Base-by-base conservation (phyloP, 805 yeast genomes). In the Zygoascus ofunaensis region DNA sequence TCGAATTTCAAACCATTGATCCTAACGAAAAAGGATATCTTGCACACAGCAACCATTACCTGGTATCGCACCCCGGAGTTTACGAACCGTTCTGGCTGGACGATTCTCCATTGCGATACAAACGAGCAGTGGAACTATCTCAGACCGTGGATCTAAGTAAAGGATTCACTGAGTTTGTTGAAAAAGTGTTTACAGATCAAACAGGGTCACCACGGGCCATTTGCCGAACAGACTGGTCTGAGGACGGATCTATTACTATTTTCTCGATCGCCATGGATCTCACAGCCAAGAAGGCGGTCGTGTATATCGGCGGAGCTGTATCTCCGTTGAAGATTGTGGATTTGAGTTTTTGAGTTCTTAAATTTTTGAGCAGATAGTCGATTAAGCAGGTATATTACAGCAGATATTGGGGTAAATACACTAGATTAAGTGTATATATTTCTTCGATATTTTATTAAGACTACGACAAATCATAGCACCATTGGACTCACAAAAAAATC, bases 261-360 rank as follows among this genome's bases (percentile, higher is more conserved):
- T 57, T 57, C 47, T 51, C 55, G 22, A 57, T 57, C 22, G 52
- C 52, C 34, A 57, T 57, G 60, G 57, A 57, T 37, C 44, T 57
- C 34, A 47, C 41, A 14, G 44, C 38, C n/a, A n/a, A n/a, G n/a
- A n/a, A n/a, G n/a, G n/a, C n/a, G n/a, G n/a, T n/a, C n/a, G n/a
- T n/a, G n/a, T n/a, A n/a, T n/a, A n/a, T n/a, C n/a, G n/a, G n/a
- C n/a, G n/a, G n/a, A n/a, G n/a, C n/a, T n/a, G n/a, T n/a, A n/a
- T n/a, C n/a, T n/a, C n/a, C n/a, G n/a, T n/a, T n/a, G n/a, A n/a
- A n/a, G n/a, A n/a, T n/a, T n/a, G n/a, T n/a, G n/a, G n/a, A n/a
- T n/a, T n/a, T n/a, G n/a, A n/a, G n/a, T n/a, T n/a, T n/a, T n/a
- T n/a, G n/a, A n/a, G n/a, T n/a, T n/a, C n/a, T n/a, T n/a, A n/a